Evolutionary conservation across 2,329 filamentous ascomycete species (phyloP).

Genomic region (Phialophora expanda): DNA sequence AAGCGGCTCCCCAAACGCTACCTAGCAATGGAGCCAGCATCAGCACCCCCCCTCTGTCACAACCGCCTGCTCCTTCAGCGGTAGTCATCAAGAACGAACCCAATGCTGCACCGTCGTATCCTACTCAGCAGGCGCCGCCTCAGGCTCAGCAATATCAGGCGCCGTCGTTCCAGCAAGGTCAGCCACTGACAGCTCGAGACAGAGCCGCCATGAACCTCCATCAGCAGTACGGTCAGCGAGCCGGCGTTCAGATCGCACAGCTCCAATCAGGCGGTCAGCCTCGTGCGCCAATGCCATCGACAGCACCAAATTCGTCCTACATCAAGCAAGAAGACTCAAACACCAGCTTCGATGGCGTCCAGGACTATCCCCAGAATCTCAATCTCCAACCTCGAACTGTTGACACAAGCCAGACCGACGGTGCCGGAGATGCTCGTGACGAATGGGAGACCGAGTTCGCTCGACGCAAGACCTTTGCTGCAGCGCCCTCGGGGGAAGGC

Average conservation of each 20-base stretch:
- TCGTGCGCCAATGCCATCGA: constrained; percentile 44
- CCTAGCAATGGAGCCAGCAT: constrained; percentile 39
- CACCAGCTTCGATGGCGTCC: constrained; percentile 23
- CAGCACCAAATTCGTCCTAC: constrained; percentile 50
- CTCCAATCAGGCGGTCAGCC: constrained; percentile 41
- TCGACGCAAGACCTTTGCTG: constrained; percentile 49
- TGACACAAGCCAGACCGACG: constrained; percentile 73
- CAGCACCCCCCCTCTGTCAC: constrained; percentile 44
- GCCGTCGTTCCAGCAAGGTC: constrained; percentile 44
- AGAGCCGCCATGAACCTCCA: constrained; percentile 40
- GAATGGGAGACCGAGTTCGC: constrained; percentile 57
- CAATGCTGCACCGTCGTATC: constrained; percentile 28
- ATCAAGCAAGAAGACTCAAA: constrained; percentile 39
- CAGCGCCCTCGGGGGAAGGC: constrained; percentile 44
- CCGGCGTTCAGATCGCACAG: constrained; percentile 40
- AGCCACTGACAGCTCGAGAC: constrained; percentile 37
- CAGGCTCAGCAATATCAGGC: constrained; percentile 37
- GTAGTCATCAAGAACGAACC: constrained; percentile 35
- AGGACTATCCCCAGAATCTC: constrained; percentile 27
- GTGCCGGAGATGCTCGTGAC: constrained; percentile 66
- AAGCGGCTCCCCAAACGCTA: constrained; percentile 39
- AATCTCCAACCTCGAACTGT: constrained; percentile 45
- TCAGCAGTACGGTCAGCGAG: constrained; percentile 39
- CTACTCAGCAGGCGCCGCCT: constrained; percentile 27
- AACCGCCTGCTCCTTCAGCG: constrained; percentile 40